Evolutionary conservation across 176 grass and related monocot species (phyloP), one percentile per base, ranked within the genome.

Genomic region (Oryza coarctata): DNA sequence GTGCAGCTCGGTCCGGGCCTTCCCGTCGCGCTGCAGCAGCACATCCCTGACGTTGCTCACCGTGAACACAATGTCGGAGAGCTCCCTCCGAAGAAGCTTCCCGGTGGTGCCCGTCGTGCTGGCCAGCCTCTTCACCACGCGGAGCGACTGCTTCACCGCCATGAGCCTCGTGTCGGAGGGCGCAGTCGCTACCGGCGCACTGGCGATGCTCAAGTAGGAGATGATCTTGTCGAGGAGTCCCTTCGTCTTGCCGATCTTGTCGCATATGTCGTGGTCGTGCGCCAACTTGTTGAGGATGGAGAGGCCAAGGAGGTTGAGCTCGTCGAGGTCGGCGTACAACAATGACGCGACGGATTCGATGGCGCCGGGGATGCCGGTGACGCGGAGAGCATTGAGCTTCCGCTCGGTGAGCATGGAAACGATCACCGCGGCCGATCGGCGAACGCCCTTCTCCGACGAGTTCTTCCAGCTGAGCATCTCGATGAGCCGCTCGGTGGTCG

Each of bases 401-500:
- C 74, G 83, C 1, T 62, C 71, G 0, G 79, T 76, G 18, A 92
- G 90, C 73, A 80, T 86, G 25, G 80, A 89, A 26, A 92, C 70
- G 15, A 92, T 73, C 47, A 84, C 69, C 0, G 90, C 90, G 18
- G 86, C 90, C 3, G 90, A 86, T 7, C 78, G 58, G 58, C 86
- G 83, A 26, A 83, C 70, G 36, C 80, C 90, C 25, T 80, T 65
- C 72, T 92, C 86, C 7, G 86, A 79, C 1, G 87, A 32, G 49
- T 36, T 89, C 77, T 92, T 86, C 86, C 86, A 92, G 80, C 88
- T 92, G 71, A 92, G 76, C 90, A 92, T 92, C 74, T 92, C 83
- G 36, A 92, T 64, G 25, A 92, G 86, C 20, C 90, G 72, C 79
- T 92, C 83, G 14, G 80, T 62, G 45, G 47, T 20, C 22, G 77